Evolutionary conservation across 2,329 filamentous ascomycete species (phyloP), one percentile per base, ranked within the genome.

Genomic region (Aureobasidium musti): DNA sequence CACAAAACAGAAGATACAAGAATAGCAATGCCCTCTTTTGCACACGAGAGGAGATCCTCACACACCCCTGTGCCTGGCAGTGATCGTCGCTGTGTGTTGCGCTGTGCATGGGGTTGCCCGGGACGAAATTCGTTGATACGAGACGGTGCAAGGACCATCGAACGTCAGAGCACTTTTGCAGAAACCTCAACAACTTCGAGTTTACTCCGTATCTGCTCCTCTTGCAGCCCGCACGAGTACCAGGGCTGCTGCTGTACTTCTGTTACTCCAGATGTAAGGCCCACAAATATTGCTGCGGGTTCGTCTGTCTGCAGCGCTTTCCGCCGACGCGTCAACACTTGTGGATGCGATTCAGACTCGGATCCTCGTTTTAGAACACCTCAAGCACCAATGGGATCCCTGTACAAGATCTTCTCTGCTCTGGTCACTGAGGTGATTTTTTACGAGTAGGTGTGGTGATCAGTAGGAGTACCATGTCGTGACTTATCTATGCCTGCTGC

Each of bases 31-130:
- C 11, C 13, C 39, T 30, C 26, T 30, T 59, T 39, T 43, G 37
- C 54, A 59, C 54, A 30, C 37, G 54, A 59, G 39, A 56, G 35
- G 33, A 14, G 35, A 26, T 35, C n/a, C 53, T 45, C 41, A 8
- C 41, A 8, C 33, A 56, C n/a, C 41, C 39, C 17, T 60, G 56
- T 60, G 57, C 43, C 57, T 49, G 57, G n/a, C 43, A 61, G 43
- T 26, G 57, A 61, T 50, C 57, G 28, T 45, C 56, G 10, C 28
- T 8, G 56, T 59, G 35, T 60, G 26, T 30, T 43, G 37, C 43
- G 57, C 57, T 47, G 41, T 61, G 57, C 57, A 61, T 61, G 57
- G 28, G 54, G 54, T 59, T 59, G 54, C 54, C 54, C 39, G 54
- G 54, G 37, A 45, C 37, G 21, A 49, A 61, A 49, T 37, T 59